Base-by-base conservation (phyloP, 345 rosid genomes). In the Triadica sebifera region DNA sequence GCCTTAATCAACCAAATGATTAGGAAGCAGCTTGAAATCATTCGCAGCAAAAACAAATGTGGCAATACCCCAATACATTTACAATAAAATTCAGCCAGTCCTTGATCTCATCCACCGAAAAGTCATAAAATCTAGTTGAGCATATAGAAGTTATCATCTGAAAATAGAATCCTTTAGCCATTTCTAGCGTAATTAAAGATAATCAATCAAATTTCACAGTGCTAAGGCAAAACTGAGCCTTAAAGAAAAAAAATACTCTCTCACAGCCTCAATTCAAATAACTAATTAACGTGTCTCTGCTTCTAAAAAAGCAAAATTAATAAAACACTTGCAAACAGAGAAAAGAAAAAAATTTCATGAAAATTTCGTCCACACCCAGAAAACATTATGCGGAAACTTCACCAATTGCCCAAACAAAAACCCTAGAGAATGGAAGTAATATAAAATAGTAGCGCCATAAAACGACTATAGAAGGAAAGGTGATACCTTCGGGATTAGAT, bases 401-500 rank as follows among this genome's bases (percentile, higher is more conserved):
- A 69, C 47, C 47, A 29, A 69, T 20, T n/a, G 45, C 41, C 15
- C 73, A n/a, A n/a, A 43, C 65, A 34, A 20, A 20, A 70, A 70
- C 51, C 34, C 20, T 56, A 41, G 45, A 24, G 56, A 17, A 34
- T 67, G 24, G 69, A 47, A 67, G 55, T 47, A 50, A 49, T 11
- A 45, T 8, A 43, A 43, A 29, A 43, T 11, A 13, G 20, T 1
- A 25, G 43, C 20, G 7, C 47, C 24, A 4, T 17, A 63, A 16
- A 45, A 12, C 20, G 25, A 69, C 37, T 8, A 38, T 0, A 39
- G 34, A 38, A 11, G 9, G 20, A 57, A 70, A 70, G 39, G 9
- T 39, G n/a, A 13, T 70, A 70, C 74, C 74, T 71, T 71, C 57
- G 15, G 37, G 43, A 6, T n/a, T 6, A 57, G 19, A 71, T 70